Evolutionary conservation across 805 yeast genomes (phyloP).

Genomic region (Pichia thaimueangensis): DNA sequence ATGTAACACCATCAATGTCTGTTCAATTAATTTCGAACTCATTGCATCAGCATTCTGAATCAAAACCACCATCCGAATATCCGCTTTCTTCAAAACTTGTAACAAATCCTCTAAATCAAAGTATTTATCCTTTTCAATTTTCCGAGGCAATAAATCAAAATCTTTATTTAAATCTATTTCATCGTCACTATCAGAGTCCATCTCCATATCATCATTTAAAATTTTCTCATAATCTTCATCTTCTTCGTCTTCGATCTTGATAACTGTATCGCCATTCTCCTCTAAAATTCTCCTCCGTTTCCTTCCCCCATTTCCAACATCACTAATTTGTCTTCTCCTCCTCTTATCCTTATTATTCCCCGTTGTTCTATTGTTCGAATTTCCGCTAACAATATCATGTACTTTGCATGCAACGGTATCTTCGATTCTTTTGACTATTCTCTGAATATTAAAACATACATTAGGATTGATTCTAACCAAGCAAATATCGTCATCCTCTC

Average conservation of each 20-base stretch:
- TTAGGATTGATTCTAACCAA: slow-evolving; percentile 15
- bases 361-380: background rate
- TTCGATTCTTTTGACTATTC: slow-evolving; percentile 13
- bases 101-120: slow-evolving; percentile 25
- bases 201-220: slow-evolving; percentile 15
- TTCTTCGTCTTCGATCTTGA: slow-evolving; percentile 1
- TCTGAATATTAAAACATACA: slow-evolving; percentile 13
- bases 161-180: slow-evolving; percentile 1
- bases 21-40: slow-evolving; percentile 21
- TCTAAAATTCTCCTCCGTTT: slow-evolving; percentile 2
- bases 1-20: slow-evolving; percentile 22
- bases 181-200: slow-evolving; percentile 11
- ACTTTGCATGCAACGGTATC: slow-evolving; percentile 9
- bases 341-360: background rate
- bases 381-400: background rate
- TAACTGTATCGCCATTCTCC: slow-evolving; percentile 1
- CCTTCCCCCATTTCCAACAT: background rate
- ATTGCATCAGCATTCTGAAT: slow-evolving; percentile 34
- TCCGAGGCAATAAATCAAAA: slow-evolving; percentile 10
- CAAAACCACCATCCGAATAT: slow-evolving; percentile 20
- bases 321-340: background rate
- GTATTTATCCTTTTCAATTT: slow-evolving; percentile 6
- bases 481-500: slow-evolving; percentile 12
- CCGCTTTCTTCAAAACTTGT: slow-evolving; percentile 11
- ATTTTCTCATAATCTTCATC: slow-evolving; percentile 8